Percentiles rank a stretch among this genome's conserved stretches.
Conservation (phyloP, 1,284 basidiomycete genomes). For the Moesziomyces parantarcticus region DNA sequence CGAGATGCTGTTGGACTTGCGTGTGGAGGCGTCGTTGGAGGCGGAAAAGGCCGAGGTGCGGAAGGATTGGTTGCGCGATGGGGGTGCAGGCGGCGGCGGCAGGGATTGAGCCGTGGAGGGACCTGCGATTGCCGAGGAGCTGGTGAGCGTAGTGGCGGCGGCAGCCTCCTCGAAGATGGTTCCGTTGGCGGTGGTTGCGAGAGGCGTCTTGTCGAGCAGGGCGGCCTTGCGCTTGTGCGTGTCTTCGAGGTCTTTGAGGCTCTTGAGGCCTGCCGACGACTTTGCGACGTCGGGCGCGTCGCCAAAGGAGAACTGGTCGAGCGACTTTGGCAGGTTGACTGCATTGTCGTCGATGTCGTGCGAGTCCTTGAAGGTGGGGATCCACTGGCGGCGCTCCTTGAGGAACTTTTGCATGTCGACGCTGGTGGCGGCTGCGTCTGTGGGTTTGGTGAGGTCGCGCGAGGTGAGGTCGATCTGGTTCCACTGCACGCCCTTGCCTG, state of each 20-base stretch:
- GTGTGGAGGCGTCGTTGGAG: constrained; percentile 9
- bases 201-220: constrained; percentile 24
- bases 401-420: constrained; percentile 58
- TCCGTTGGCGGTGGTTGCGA: constrained; percentile 24
- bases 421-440: constrained; percentile 18
- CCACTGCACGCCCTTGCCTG: constrained; percentile 61
- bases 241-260: constrained; percentile 54
- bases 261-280: constrained; percentile 42
- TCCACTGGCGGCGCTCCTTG: constrained; percentile 58
- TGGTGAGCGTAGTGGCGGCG: no score
- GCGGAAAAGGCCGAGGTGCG: constrained; percentile 36
- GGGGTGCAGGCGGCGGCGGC: constrained; percentile 22
- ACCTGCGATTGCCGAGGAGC: constrained; percentile 3
- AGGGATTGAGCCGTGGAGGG: constrained; percentile 9
- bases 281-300: constrained; percentile 13
- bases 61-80: constrained; percentile 50
- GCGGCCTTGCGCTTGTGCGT: constrained; percentile 53
- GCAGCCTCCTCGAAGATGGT: constrained; percentile 47
- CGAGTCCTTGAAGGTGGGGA: constrained; percentile 48
- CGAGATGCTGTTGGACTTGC: constrained; percentile 25
- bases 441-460: constrained; percentile 24
- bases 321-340: constrained; percentile 21
- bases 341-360: constrained; percentile 25
- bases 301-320: constrained; percentile 40
- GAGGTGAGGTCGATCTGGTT: constrained; percentile 51